Evolutionary conservation across 106 monocot species (phyloP).

Genomic region (Dioscorea dumetorum): DNA sequence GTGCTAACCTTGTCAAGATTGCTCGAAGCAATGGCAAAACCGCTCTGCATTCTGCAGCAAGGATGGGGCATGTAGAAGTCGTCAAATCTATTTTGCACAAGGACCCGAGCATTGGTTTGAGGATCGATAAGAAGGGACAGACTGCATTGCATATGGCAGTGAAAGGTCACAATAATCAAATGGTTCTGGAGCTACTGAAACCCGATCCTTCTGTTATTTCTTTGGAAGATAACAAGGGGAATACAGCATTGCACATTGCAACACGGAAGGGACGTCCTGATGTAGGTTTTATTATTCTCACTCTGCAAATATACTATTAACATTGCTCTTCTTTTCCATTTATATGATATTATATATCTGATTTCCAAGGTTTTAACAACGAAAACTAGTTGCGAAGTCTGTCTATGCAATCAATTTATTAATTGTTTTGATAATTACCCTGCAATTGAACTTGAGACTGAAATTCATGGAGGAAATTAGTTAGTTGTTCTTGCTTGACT

Average conservation of each 20-base stretch:
- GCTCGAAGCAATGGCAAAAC: conserved; percentile 90
- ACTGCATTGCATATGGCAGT: conserved; percentile 90
- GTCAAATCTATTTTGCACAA: conserved; percentile 54
- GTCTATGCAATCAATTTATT: no score
- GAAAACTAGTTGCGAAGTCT: no score
- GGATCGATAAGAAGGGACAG: conserved; percentile 79
- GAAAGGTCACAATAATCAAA: conserved; percentile 66
- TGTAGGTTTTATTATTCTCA: no score
- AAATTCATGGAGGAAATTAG: no score
- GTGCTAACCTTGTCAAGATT: conserved; percentile 53
- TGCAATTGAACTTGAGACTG: no score
- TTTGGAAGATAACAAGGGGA: conserved; percentile 40
- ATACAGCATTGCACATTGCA: conserved; percentile 72
- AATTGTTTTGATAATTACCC: no score
- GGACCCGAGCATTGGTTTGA: conserved; percentile 58
- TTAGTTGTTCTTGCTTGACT: no score
- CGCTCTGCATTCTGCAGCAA: conserved; percentile 65
- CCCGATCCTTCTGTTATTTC: no score
- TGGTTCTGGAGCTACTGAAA: conserved; percentile 36
- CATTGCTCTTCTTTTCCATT: no score
- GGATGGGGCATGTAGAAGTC: conserved; percentile 73
- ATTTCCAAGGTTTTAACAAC: no score
- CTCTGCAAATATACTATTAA: no score
- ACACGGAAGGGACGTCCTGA: conserved; percentile 48
- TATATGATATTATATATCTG: no score